A percentile compares a stretch with the other conserved stretches of the same genome.
Conservation (phyloP, 495 filamentous ascomycete species). For the Penicillium riverlandense region DNA sequence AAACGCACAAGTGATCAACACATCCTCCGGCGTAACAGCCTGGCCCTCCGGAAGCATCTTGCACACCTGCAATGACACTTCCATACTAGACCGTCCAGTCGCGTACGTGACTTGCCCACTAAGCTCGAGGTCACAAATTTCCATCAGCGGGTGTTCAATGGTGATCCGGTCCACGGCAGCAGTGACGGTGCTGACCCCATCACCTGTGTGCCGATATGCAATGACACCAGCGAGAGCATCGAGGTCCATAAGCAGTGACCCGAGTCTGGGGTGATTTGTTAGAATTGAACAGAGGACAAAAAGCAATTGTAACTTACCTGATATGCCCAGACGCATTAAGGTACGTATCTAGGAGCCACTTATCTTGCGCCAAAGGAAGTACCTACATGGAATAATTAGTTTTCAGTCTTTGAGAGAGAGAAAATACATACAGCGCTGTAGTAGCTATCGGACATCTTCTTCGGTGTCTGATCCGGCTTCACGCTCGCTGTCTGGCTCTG, state of each 20-base stretch:
- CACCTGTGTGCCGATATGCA: conserved; percentile 77
- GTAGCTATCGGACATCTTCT: conserved; percentile 59
- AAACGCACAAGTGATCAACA: conserved; percentile 73
- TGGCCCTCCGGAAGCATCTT: conserved; percentile 53
- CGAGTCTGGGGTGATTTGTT: conserved; percentile 38
- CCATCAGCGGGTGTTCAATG: conserved; percentile 63
- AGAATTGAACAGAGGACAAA: neutral
- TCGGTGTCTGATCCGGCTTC: conserved; percentile 48
- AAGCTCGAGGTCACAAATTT: conserved; percentile 75
- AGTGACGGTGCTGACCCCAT: conserved; percentile 69
- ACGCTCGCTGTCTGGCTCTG: conserved; percentile 20
- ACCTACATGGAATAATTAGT: conserved; percentile 35
- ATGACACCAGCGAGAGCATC: conserved; percentile 76
- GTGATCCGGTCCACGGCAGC: conserved; percentile 76
- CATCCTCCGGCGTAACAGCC: conserved; percentile 54
- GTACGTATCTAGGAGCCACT: conserved; percentile 65
- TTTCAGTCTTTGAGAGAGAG: neutral
- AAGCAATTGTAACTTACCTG: conserved; percentile 25
- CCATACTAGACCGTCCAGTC: conserved; percentile 73
- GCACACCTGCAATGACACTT: conserved; percentile 69
- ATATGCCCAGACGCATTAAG: conserved; percentile 61
- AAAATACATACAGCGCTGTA: conserved; percentile 47
- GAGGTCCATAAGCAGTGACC: conserved; percentile 72
- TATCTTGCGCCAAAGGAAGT: conserved; percentile 59
- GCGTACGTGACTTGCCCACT: conserved; percentile 77